phyloP scores from a whole-genome alignment of 2,329 filamentous ascomycete species.

The Ophiostoma perfectum region DNA sequence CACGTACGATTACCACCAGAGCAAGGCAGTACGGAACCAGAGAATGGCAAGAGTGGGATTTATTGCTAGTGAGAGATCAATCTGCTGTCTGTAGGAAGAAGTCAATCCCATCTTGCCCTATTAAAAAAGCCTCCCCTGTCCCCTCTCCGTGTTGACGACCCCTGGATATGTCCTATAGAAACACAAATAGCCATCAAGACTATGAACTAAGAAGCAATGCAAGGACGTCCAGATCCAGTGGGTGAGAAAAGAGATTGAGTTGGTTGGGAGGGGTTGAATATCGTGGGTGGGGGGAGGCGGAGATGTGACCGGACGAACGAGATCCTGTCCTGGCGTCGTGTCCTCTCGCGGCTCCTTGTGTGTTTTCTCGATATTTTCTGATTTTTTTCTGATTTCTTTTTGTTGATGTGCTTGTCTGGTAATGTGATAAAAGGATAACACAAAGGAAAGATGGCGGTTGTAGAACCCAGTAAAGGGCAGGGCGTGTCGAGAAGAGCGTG shows the following conservation, averaged over 20 bases:
- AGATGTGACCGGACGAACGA: slow-evolving; percentile 1
- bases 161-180: slow-evolving; percentile 11
- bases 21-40: no score
- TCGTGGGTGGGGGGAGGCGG: neutral
- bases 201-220: neutral
- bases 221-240: slow-evolving; percentile 15
- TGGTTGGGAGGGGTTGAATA: neutral
- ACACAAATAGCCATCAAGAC: slow-evolving; percentile 12
- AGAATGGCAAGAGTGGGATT: neutral
- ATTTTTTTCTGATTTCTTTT: slow-evolving; percentile 6
- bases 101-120: neutral
- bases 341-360: neutral
- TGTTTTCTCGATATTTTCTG: neutral
- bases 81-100: neutral
- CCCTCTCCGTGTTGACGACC: neutral
- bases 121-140: neutral
- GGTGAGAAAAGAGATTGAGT: neutral
- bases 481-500: neutral
- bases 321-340: neutral
- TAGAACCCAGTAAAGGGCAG: slow-evolving; percentile 1
- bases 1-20: no score
- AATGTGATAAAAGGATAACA: neutral
- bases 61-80: neutral
- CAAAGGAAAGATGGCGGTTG: neutral
- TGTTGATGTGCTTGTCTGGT: neutral